These are phyloP conservation scores for Fusarium sp. DNA, from an alignment of 2,329 filamentous ascomycete genomes.

Conservation along the genomic window DNA sequence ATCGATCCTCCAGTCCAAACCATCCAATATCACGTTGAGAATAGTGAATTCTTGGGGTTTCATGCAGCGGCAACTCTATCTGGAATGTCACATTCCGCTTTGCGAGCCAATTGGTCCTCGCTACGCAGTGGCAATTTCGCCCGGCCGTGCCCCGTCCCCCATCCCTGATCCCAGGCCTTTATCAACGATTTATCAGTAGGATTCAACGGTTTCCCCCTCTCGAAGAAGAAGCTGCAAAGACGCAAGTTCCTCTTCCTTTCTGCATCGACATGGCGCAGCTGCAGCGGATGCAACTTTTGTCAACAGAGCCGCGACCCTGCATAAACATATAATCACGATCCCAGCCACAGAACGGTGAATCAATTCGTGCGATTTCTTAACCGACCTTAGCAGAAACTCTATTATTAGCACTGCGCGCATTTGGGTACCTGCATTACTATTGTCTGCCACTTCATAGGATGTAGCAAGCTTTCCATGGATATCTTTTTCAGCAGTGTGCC, in stretches of 20 bases:
- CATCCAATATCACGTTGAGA: background rate
- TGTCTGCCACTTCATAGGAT: background rate
- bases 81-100: conserved; percentile 15
- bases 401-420: conserved; percentile 13
- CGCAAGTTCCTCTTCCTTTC: background rate
- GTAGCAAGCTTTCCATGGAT: background rate
- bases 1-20: background rate
- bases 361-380: conserved; percentile 14
- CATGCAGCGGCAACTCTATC: conserved; percentile 22
- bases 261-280: conserved; percentile 10
- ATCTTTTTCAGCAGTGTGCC: background rate
- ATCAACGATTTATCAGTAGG: background rate
- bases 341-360: background rate
- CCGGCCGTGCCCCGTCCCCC: background rate
- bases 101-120: background rate
- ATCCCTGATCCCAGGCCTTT: background rate
- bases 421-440: conserved; percentile 20
- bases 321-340: background rate
- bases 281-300: background rate
- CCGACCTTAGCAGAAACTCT: background rate
- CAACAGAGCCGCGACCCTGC: conserved; percentile 9
- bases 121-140: background rate
- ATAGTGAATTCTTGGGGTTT: background rate
- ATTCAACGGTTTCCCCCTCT: background rate
- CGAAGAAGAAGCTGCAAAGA: conserved; percentile 5